Conservation (phyloP, 2,329 filamentous ascomycete genomes). For the Aspergillus latus region DNA sequence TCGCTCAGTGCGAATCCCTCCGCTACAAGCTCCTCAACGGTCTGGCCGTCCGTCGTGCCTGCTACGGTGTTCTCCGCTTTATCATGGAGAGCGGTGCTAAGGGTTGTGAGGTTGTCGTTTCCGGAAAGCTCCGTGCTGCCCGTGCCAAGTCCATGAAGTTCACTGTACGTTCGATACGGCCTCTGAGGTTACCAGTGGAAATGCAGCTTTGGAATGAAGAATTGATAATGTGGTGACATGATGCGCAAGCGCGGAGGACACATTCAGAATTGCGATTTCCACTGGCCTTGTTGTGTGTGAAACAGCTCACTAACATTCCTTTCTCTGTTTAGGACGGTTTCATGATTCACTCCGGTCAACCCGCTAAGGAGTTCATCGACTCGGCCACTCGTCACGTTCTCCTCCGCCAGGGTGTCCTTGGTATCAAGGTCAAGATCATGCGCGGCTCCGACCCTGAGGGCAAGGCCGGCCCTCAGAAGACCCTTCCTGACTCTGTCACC, state of each 20-base stretch:
- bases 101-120: slow-evolving; percentile 99
- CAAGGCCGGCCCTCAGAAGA: slow-evolving; percentile 97
- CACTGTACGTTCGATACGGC: slow-evolving; percentile 63
- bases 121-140: slow-evolving; percentile 96
- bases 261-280: neutral
- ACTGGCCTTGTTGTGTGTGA: neutral
- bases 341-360: slow-evolving; percentile 99
- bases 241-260: neutral
- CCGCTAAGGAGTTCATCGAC: slow-evolving; percentile 99
- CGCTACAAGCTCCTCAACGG: slow-evolving; percentile 99
- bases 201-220: neutral
- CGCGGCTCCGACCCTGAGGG: slow-evolving; percentile 98
- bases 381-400: slow-evolving; percentile 97
- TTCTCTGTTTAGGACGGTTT: slow-evolving; percentile 70
- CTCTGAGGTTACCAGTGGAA: neutral
- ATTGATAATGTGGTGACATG: neutral
- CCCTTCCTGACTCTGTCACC: slow-evolving; percentile 96
- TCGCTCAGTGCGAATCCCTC: slow-evolving; percentile 99
- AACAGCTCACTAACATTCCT: slow-evolving; percentile 12
- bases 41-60: slow-evolving; percentile 95
- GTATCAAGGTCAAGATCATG: slow-evolving; percentile 99
- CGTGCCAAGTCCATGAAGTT: slow-evolving; percentile 99
- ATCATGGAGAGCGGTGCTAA: slow-evolving; percentile 99
- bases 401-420: slow-evolving; percentile 98
- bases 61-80: slow-evolving; percentile 99